phyloP scores from a whole-genome alignment of 129 eudicot species.

The Flaveria bidentis region DNA sequence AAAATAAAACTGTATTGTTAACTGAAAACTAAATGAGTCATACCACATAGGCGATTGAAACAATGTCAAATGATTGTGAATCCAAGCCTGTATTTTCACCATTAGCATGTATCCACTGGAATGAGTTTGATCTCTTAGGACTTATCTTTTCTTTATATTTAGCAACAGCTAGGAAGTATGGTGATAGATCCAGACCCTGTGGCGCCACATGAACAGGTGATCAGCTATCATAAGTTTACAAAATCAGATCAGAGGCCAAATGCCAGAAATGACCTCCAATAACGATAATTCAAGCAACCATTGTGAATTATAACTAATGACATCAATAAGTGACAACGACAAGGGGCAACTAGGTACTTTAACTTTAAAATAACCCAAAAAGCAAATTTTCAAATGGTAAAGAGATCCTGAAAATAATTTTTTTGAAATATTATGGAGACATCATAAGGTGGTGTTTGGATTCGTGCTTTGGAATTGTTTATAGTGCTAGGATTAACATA shows the following conservation, averaged over 20 bases:
- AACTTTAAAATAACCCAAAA: not conserved
- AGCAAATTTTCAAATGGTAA: not conserved
- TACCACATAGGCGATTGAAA: constrained; percentile 94
- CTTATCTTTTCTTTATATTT: constrained; percentile 69
- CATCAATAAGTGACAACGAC: not conserved
- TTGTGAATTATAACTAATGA: not conserved
- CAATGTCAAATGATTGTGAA: constrained; percentile 87
- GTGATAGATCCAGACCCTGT: constrained; percentile 96
- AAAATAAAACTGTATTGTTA: not conserved
- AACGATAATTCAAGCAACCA: not conserved
- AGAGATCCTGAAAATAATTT: not conserved
- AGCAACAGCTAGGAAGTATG: constrained; percentile 93
- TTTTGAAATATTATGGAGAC: not conserved
- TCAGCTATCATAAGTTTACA: not conserved
- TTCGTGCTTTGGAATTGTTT: not conserved
- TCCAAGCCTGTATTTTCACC: constrained; percentile 92
- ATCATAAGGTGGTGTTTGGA: not conserved
- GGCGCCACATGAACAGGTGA: constrained; percentile 13
- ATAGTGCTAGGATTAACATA: not conserved
- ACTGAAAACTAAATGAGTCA: not conserved
- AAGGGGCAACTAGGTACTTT: not conserved
- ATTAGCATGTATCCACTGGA: constrained; percentile 89
- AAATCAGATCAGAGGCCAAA: not conserved
- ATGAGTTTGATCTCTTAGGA: constrained; percentile 38
- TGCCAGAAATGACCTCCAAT: constrained; percentile 1